phyloP scores from a whole-genome alignment of 2,329 filamentous ascomycete species.

The Fusarium sororula region DNA sequence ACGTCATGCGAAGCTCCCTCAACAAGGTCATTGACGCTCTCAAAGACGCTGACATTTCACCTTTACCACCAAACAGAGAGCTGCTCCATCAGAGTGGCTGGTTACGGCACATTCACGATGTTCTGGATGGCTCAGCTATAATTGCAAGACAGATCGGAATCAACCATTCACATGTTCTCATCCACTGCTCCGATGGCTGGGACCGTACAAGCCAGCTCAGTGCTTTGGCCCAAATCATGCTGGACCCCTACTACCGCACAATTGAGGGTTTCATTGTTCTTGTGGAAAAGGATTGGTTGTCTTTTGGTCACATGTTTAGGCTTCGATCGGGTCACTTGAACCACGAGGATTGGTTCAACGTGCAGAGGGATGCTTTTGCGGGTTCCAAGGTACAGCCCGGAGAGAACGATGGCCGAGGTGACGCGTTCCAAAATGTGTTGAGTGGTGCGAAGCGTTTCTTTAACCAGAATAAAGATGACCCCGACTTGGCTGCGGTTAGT shows the following conservation, averaged over 20 bases:
- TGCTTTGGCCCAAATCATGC: constrained; percentile 88
- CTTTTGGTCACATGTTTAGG: constrained; percentile 97
- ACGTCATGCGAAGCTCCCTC: constrained; percentile 94
- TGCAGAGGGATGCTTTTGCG: constrained; percentile 81
- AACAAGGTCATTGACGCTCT: constrained; percentile 87
- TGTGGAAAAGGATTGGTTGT: constrained; percentile 97
- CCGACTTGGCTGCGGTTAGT: constrained; percentile 66
- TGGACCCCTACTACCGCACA: constrained; percentile 95
- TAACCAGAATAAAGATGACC: constrained; percentile 71
- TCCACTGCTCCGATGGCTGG: constrained; percentile 99
- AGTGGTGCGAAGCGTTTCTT: constrained; percentile 92
- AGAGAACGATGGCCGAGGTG: constrained; percentile 68
- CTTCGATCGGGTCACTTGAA: constrained; percentile 88
- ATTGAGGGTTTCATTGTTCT: constrained; percentile 94
- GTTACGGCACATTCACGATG: constrained; percentile 86
- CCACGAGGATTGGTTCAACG: constrained; percentile 92
- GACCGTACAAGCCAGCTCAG: constrained; percentile 96
- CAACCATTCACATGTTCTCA: constrained; percentile 92
- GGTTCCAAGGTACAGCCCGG: constrained; percentile 70
- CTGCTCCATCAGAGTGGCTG: constrained; percentile 85
- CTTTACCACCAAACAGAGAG: constrained; percentile 83
- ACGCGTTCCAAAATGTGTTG: constrained; percentile 86
- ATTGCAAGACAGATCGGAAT: constrained; percentile 91
- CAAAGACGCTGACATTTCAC: constrained; percentile 90
- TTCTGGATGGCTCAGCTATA: constrained; percentile 84